phyloP scores from a whole-genome alignment of 139 green algal species.

The Chloropicon primus region DNA sequence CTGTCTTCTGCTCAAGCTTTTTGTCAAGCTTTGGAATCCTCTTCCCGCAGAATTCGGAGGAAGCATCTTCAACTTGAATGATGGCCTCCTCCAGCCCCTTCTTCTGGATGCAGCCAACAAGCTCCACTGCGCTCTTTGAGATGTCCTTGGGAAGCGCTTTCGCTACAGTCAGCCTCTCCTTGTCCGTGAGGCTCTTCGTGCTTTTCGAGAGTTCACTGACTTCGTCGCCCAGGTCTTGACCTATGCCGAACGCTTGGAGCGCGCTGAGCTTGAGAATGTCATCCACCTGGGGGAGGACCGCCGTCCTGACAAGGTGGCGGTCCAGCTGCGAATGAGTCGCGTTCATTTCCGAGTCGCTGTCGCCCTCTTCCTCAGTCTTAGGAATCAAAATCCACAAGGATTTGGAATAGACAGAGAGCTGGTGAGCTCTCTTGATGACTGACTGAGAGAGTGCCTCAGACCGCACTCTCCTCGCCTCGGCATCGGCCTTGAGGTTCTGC shows the following conservation, averaged over 20 bases:
- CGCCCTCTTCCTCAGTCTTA: not conserved
- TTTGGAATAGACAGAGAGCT: not conserved
- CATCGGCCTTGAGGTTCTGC: not conserved
- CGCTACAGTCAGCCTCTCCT: not conserved
- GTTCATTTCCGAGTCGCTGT: not conserved
- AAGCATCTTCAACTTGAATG: not conserved
- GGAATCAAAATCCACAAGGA: not conserved
- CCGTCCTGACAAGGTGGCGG: not conserved
- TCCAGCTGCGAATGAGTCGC: not conserved
- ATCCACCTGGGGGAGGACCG: not conserved
- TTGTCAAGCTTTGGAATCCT: not conserved
- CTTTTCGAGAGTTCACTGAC: not conserved
- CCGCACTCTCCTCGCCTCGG: not conserved
- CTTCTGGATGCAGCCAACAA: not conserved
- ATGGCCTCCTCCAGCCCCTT: not conserved
- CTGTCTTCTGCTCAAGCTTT: not conserved
- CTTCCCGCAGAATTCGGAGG: not conserved
- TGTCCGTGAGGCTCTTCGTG: not conserved
- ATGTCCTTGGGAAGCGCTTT: not conserved
- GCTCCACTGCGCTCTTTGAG: not conserved
- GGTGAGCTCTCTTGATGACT: not conserved
- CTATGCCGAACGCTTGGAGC: not conserved
- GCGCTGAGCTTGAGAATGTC: not conserved
- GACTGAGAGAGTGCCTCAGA: not conserved
- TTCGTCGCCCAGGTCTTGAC: not conserved